Base-by-base conservation (phyloP, 257 asterid genomes). In the Voacanga thouarsii region DNA sequence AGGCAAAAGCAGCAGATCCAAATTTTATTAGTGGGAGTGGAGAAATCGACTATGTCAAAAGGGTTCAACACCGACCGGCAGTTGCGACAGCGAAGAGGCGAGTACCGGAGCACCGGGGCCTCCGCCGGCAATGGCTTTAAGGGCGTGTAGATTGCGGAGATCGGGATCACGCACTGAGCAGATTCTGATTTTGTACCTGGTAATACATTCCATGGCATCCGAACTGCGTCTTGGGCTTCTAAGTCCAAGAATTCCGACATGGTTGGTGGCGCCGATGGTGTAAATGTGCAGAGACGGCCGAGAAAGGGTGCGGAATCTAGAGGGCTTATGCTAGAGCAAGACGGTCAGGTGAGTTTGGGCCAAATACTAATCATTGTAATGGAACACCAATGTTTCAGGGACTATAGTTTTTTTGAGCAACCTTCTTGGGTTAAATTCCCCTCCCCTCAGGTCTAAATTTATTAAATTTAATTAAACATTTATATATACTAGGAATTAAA, bases 191-290 rank as follows among this genome's bases (percentile, higher is more conserved):
- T 95, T n/a, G 96, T 89, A 45, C 99, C 99, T 12, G 99, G 99
- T 11, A 95, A 86, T 63, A 95, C 98, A 84, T 95, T 95, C 98
- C 98, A 95, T 28, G 99, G 97, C 99, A 95, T 95, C 71, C 99
- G 91, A 47, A 95, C 96, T 53, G 92, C 85, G 83, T 93, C 98
- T 82, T 90, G 97, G 5, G 79, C 33, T 80, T 95, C 99, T 5
- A 95, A 80, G 79, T 93, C 98, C 16, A 86, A 80, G 80, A 95
- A 95, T 77, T 95, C 98, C 87, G 97, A 81, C 99, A 94, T 94
- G 63, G 77, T 78, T 43, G 37, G n/a, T 39, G 76, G 74, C 70
- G 77, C 33, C 21, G 49, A 66, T 68, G 80, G 80, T 5, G 39
- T 19, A 77, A 28, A 16, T 41, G 67, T 71, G 67, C 76, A 77